phyloP scores from a whole-genome alignment of 768 basidiomycete genomes.

The Butyriboletus loyo region DNA sequence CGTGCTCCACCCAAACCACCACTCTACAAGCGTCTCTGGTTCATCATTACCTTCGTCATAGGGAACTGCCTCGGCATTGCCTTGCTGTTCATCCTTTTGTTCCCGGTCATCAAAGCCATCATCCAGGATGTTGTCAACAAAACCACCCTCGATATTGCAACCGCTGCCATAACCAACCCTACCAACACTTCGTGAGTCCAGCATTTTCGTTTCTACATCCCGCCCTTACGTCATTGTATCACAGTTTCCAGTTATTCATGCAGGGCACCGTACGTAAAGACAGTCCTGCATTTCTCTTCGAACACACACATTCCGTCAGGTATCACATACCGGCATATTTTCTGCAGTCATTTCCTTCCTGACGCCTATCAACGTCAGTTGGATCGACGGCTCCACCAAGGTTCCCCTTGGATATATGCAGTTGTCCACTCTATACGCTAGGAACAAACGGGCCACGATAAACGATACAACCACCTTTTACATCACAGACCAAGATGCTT shows the following conservation, averaged over 20 bases:
- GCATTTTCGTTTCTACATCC: no score
- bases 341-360: conserved; percentile 60
- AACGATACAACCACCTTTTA: conserved; percentile 58
- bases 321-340: conserved; percentile 65
- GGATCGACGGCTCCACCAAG: conserved; percentile 50
- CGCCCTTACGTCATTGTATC: conserved; percentile 3
- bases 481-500: conserved; percentile 54
- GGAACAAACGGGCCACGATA: conserved; percentile 54
- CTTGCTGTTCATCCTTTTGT: conserved; percentile 63
- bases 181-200: conserved; percentile 53
- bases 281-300: not conserved
- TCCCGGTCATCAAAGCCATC: conserved; percentile 65
- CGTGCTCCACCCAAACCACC: conserved; percentile 30
- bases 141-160: conserved; percentile 50
- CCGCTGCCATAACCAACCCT: conserved; percentile 49
- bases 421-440: conserved; percentile 47
- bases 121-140: conserved; percentile 61
- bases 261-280: conserved; percentile 47
- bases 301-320: conserved; percentile 33
- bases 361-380: conserved; percentile 54
- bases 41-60: conserved; percentile 57
- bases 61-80: conserved; percentile 53
- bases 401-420: conserved; percentile 53
- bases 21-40: conserved; percentile 61
- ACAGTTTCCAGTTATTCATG: conserved; percentile 51